phyloP scores from a whole-genome alignment of 768 basidiomycete species.

The Macrolepiota albuminosa region DNA sequence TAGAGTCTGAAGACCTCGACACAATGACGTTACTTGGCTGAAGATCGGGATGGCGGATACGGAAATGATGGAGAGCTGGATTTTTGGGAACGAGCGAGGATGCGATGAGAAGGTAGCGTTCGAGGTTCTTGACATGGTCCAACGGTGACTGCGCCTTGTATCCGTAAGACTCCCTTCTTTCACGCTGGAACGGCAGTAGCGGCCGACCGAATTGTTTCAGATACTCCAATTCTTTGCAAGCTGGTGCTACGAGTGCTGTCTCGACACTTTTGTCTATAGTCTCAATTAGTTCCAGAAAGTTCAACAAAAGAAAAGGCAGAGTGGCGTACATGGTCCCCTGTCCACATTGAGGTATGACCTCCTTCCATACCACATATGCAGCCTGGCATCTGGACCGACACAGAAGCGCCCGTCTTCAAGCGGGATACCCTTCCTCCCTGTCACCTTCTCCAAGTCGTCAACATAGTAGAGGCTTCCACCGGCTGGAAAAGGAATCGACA shows the following conservation, averaged over 20 bases:
- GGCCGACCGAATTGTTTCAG: not conserved
- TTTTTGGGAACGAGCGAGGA: not conserved
- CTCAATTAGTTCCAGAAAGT: not conserved
- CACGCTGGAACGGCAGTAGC: not conserved
- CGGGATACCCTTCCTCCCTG: not conserved
- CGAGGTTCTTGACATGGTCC: not conserved
- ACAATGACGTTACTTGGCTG: not conserved
- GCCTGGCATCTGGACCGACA: not conserved
- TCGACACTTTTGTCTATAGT: not conserved
- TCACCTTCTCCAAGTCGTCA: not conserved
- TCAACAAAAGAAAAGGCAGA: not conserved
- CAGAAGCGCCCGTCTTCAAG: not conserved
- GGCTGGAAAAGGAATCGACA: not conserved
- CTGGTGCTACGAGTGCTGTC: not conserved
- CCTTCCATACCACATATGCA: not conserved
- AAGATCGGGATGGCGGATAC: not conserved
- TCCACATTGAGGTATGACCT: not conserved
- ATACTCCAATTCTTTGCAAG: not conserved
- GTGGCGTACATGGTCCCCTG: not conserved
- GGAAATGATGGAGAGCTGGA: not conserved
- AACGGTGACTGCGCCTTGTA: not conserved
- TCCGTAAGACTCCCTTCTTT: not conserved
- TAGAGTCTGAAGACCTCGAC: not conserved
- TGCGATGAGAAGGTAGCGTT: not conserved
- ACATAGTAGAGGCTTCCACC: not conserved